These are phyloP conservation scores for Botrytis paeoniae DNA, from an alignment of 2,329 filamentous ascomycete species.

Conservation along the genomic window DNA sequence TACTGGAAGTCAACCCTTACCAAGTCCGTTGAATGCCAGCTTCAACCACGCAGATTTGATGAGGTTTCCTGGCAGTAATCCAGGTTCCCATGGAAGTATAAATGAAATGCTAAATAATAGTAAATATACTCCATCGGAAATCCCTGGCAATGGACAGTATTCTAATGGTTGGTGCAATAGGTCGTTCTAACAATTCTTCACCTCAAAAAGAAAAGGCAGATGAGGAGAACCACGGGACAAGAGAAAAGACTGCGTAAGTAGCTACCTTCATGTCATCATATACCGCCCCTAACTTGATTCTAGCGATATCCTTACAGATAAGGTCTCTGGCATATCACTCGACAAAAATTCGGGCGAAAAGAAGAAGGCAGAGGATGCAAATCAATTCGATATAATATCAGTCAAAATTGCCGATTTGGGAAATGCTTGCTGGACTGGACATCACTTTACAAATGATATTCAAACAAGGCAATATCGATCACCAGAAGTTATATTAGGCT, in stretches of 20 bases:
- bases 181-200: slow-evolving; percentile 42
- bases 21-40: slow-evolving; percentile 87
- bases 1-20: slow-evolving; percentile 92
- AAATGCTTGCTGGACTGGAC: slow-evolving; percentile 97
- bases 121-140: slow-evolving; percentile 48
- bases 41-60: slow-evolving; percentile 76
- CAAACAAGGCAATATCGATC: slow-evolving; percentile 97
- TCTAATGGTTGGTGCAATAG: slow-evolving; percentile 56
- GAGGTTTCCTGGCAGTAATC: slow-evolving; percentile 53
- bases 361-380: slow-evolving; percentile 54
- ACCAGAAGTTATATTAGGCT: slow-evolving; percentile 91
- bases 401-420: slow-evolving; percentile 98
- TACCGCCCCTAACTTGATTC: slow-evolving; percentile 21
- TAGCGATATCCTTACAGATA: slow-evolving; percentile 84
- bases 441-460: slow-evolving; percentile 99
- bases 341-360: slow-evolving; percentile 71
- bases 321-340: slow-evolving; percentile 91
- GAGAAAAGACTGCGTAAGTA: slow-evolving; percentile 91
- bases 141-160: slow-evolving; percentile 39
- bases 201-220: slow-evolving; percentile 49
- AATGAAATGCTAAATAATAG: slow-evolving; percentile 82
- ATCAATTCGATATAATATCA: slow-evolving; percentile 62
- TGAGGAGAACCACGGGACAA: slow-evolving; percentile 70
- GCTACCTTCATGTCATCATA: not conserved
- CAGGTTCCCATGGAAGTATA: slow-evolving; percentile 69